These are phyloP conservation scores for Sarcomyxa edulis DNA, from an alignment of 768 basidiomycete species.

Conservation along the genomic window DNA sequence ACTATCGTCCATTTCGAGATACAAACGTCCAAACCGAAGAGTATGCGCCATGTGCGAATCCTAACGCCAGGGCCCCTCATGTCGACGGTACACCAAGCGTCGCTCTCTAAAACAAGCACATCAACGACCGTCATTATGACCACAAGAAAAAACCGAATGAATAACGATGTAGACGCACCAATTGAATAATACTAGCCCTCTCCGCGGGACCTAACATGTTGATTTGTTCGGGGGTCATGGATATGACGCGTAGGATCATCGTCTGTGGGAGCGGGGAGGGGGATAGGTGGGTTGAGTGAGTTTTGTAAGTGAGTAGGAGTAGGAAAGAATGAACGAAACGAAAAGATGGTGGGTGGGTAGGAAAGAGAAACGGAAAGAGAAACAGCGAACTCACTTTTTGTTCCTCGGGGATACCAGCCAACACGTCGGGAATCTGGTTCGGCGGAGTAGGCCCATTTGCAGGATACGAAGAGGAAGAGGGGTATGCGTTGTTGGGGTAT, in stretches of 20 bases:
- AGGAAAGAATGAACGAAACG: neutral
- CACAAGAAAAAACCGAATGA: constrained; percentile 1
- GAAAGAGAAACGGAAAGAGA: constrained; percentile 4
- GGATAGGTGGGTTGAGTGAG: constrained; percentile 11
- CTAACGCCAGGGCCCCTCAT: too few species aligned
- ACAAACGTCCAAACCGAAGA: too few species aligned
- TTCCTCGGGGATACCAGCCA: constrained; percentile 61
- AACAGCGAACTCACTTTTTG: constrained; percentile 45
- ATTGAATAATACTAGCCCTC: constrained; percentile 72
- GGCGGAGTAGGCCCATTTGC: constrained; percentile 12
- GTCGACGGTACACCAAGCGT: constrained; percentile 34
- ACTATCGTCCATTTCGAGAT: too few species aligned
- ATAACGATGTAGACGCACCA: constrained; percentile 55
- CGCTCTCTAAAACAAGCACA: constrained; percentile 22
- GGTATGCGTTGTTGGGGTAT: constrained; percentile 8
- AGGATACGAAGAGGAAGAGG: constrained; percentile 14
- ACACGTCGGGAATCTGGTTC: constrained; percentile 39
- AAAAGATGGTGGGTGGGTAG: too few species aligned
- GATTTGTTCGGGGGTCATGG: constrained; percentile 85
- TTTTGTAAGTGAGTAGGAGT: constrained; percentile 10
- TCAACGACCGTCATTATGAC: constrained; percentile 1
- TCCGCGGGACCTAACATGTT: constrained; percentile 68
- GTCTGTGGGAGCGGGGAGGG: constrained; percentile 37
- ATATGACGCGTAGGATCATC: constrained; percentile 72
- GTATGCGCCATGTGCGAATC: too few species aligned